Base-by-base conservation (phyloP, 75 land plant genomes). In the Gnetum montanum region DNA sequence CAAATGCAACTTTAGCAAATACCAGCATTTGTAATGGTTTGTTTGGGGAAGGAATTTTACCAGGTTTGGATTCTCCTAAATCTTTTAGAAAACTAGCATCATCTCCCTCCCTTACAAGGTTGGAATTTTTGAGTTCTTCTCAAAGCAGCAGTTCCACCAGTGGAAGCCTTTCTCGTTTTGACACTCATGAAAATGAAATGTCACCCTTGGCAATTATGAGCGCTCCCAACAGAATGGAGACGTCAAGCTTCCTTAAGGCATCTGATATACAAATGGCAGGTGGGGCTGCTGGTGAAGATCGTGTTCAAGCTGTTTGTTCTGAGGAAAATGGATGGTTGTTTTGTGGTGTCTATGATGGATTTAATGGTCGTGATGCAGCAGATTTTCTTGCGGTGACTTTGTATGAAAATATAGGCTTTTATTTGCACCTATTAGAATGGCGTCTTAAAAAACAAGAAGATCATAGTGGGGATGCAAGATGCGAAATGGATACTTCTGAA, bases 241-340 rank as follows among this genome's bases (percentile, higher is more conserved):
- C 63, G 10, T 61, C 74, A 37, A 56, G 77, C 27, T 80, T 80
- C 35, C 69, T 88, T 11, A 65, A 67, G 58, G 70, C 79, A 7
- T 40, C 53, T 40, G 93, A 83, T 52, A 80, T 83, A 5, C 78
- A 88, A 64, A 73, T 83, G 63, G 93, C 88, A 3, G 93, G 93
- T 40, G 93, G 93, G 31, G 93, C 93, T 22, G 93, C 93, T 44
- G 93, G 93, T 20, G 93, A 88, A 62, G 93, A 88, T 49, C 73
- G 93, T 13, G 84, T 88, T 47, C 93, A 88, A 69, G 88, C 84
- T 60, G 79, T 88, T 27, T 88, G 93, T 57, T 88, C 88, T 25
- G 93, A 88, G 66, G 79, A 83, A 59, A 63, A 83, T 62, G 88
- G 82, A 1, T 88, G 84, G 88, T 68, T 88, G 8, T 83, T 80